Base-by-base conservation (phyloP, 306 rosid genomes). In the Dalbergia cultrata region DNA sequence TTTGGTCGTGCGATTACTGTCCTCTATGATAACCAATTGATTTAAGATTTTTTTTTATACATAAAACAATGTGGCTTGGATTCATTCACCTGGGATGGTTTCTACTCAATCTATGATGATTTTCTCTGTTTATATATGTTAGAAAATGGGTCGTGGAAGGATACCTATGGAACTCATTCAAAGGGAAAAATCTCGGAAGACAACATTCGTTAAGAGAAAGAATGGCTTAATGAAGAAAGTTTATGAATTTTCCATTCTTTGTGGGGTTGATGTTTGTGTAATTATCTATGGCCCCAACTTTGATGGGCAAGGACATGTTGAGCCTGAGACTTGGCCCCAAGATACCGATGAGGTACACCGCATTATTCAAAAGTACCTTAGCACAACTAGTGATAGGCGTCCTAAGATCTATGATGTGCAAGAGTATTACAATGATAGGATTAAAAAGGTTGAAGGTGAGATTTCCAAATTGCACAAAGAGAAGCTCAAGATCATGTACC, bases 71-170 rank as follows among this genome's bases (percentile, higher is more conserved):
- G 12, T 9, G 9, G 9, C 49, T 43, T 7, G 9, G 4, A 47
- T 43, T 0, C 11, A 43, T 43, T 43, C 41, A 37, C 7, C 0
- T 37, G 41, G 31, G 31, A 26, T 26, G 31, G 31, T 26, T 26
- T 26, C 1, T 26, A 26, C 31, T 26, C 41, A 37, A 5, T 37
- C 41, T 5, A 3, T 14, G 11, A 47, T 10, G 13, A 47, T 10
- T 47, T 12, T 47, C 17, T 13, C 17, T 13, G 5, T 54, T 35
- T 39, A 33, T 58, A 41, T 16, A 12, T 41, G 3, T 11, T 14
- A 78, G 80, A 65, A 79, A 83, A 77, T 83, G 86, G 80, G 80
- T 0, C 86, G 80, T 58, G 80, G 77, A 83, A 78, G 77, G 60
- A 57, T 78, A 79, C 10, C 73, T 2, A 78, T 83, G 83, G 61